phyloP scores from a whole-genome alignment of 1,284 basidiomycete genomes.

The Papiliotrema flavescens region DNA sequence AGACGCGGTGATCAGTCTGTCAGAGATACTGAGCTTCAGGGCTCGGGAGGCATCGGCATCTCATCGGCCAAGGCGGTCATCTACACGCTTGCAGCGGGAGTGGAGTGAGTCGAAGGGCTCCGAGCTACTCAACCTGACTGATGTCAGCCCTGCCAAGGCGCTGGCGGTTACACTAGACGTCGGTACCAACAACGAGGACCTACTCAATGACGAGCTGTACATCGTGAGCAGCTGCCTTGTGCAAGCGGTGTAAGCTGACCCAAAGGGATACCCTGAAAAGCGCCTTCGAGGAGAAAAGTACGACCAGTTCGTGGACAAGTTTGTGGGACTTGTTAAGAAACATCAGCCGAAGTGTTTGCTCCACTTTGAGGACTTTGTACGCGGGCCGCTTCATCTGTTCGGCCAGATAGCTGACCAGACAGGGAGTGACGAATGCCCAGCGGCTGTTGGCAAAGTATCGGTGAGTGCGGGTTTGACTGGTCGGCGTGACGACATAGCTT shows the following conservation, averaged over 20 bases:
- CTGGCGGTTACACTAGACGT: slow-evolving; percentile 69
- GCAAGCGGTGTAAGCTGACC: neutral
- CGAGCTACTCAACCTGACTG: neutral
- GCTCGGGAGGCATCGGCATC: slow-evolving; percentile 56
- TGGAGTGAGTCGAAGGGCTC: slow-evolving; percentile 53
- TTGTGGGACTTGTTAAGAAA: slow-evolving; percentile 37
- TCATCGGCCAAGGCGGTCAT: slow-evolving; percentile 66
- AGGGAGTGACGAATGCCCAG: slow-evolving; percentile 59
- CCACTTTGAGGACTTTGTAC: slow-evolving; percentile 42
- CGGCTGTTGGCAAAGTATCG: slow-evolving; percentile 54
- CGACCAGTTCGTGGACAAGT: slow-evolving; percentile 38
- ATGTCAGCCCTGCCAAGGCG: slow-evolving; percentile 39
- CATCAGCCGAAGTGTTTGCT: slow-evolving; percentile 35
- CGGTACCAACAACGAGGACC: slow-evolving; percentile 51
- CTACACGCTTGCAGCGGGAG: slow-evolving; percentile 73
- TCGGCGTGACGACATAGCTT: slow-evolving; percentile 27
- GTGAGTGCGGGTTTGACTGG: slow-evolving; percentile 9
- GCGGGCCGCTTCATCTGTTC: neutral
- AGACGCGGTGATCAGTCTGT: neutral
- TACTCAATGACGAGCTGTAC: slow-evolving; percentile 38
- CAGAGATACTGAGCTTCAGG: slow-evolving; percentile 4
- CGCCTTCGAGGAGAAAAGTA: slow-evolving; percentile 38
- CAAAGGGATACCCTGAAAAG: slow-evolving; percentile 36
- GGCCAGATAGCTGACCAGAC: neutral
- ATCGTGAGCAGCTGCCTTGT: slow-evolving; percentile 16